phyloP scores from a whole-genome alignment of 345 rosid genomes.

The Punica granatum region DNA sequence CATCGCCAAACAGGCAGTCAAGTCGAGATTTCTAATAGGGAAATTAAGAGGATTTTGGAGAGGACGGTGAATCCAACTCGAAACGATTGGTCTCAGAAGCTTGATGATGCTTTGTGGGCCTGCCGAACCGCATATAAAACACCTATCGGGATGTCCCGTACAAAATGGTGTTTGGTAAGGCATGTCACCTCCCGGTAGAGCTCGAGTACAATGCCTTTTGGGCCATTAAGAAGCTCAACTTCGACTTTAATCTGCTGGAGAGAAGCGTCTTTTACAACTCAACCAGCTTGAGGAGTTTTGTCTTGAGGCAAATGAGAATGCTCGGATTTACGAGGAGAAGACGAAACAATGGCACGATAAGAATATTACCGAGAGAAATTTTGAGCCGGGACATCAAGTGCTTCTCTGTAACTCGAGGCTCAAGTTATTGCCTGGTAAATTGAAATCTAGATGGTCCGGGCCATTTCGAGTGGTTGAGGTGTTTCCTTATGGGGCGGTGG shows the following conservation, averaged over 20 bases:
- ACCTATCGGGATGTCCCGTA: not conserved
- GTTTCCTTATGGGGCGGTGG: no score
- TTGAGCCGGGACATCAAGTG: no score
- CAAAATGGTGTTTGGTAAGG: not conserved
- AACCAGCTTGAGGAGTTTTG: not conserved
- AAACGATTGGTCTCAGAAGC: not conserved
- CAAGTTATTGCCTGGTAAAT: slow-evolving; percentile 3
- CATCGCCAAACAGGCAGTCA: not conserved
- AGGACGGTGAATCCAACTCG: not conserved
- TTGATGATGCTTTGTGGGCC: no score
- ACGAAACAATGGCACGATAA: not conserved
- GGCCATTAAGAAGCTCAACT: not conserved
- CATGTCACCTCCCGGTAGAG: not conserved
- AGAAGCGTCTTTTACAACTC: not conserved
- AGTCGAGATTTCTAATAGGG: not conserved
- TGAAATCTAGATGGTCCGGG: not conserved
- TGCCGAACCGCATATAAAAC: not conserved
- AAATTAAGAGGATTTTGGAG: not conserved
- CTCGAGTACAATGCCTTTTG: not conserved
- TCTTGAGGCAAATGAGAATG: not conserved
- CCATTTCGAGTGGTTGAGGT: not conserved
- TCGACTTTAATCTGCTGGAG: not conserved
- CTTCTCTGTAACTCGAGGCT: slow-evolving; percentile 2
- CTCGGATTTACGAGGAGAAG: not conserved
- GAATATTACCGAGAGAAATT: no score